These are phyloP conservation scores for Senna siamea DNA, from an alignment of 306 rosid genomes.

Conservation along the genomic window DNA sequence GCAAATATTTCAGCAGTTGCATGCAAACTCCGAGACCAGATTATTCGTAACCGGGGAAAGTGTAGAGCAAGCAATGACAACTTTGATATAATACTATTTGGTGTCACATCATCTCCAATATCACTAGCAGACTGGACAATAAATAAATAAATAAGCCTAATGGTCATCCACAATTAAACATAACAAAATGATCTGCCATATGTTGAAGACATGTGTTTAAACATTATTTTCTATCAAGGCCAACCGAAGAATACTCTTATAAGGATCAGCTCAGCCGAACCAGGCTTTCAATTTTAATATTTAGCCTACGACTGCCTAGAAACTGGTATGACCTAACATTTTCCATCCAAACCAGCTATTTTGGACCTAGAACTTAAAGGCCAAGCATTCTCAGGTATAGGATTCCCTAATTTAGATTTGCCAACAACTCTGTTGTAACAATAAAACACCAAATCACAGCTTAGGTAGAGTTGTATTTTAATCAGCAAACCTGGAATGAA, in stretches of 20 bases:
- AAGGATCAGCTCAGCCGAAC: conserved; percentile 16
- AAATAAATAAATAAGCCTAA: conserved; percentile 7
- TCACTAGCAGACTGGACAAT: conserved; percentile 87
- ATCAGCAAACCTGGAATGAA: conserved; percentile 84
- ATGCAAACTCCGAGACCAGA: conserved; percentile 96
- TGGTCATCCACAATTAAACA: conserved; percentile 17
- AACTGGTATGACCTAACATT: neutral
- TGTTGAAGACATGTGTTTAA: neutral
- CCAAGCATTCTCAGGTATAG: conserved; percentile 12
- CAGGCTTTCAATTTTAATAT: conserved; percentile 13
- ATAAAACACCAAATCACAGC: neutral
- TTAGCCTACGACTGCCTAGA: conserved; percentile 24
- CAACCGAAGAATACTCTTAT: conserved; percentile 3
- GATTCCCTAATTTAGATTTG: conserved; percentile 3
- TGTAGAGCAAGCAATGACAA: conserved; percentile 87
- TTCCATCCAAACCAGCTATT: neutral
- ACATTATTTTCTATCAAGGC: conserved; percentile 20
- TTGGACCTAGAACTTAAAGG: conserved; percentile 12
- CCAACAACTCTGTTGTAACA: neutral
- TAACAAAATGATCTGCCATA: neutral
- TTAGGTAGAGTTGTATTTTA: neutral
- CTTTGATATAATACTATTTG: conserved; percentile 85
- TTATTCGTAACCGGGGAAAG: conserved; percentile 87
- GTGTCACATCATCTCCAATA: conserved; percentile 94
- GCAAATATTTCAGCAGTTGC: conserved; percentile 94